Evolutionary conservation across 169 alveolate genomes (phyloP).

Genomic region (Neospora caninum): DNA sequence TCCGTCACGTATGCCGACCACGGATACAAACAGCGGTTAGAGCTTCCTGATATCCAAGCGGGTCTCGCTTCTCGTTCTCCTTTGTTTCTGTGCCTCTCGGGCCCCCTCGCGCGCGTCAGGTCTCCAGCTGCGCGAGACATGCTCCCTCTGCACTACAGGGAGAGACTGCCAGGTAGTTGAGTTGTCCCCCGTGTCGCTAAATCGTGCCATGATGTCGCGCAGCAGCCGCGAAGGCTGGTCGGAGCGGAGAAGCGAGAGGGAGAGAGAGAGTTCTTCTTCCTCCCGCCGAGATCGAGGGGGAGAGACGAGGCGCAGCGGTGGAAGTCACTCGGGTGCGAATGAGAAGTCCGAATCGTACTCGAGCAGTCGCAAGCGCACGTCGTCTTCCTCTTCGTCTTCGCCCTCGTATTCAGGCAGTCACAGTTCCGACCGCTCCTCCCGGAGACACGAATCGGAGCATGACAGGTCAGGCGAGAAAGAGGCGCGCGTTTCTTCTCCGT

Average conservation of each 20-base stretch:
- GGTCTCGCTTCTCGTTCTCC: no score
- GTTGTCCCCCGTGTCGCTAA: background rate
- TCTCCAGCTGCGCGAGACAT: no score
- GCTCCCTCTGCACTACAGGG: no score
- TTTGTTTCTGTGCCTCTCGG: no score
- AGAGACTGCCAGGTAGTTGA: no score
- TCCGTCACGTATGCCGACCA: no score
- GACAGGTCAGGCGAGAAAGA: background rate
- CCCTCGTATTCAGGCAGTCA: background rate
- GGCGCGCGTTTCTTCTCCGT: background rate
- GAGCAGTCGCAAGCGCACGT: background rate
- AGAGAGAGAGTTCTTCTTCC: background rate
- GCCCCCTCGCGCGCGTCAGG: no score
- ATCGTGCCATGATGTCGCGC: background rate
- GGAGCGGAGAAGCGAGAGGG: background rate
- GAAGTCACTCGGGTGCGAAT: background rate
- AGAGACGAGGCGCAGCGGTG: background rate
- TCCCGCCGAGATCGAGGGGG: background rate
- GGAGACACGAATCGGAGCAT: background rate
- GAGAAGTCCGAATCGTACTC: background rate
- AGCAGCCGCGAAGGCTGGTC: constrained; percentile 1
- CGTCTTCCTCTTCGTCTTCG: background rate
- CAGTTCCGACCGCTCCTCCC: background rate
- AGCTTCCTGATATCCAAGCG: no score
- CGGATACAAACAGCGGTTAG: no score